Conservation (phyloP, 148 eudicot species). For the Vaccinium macrocarpon region DNA sequence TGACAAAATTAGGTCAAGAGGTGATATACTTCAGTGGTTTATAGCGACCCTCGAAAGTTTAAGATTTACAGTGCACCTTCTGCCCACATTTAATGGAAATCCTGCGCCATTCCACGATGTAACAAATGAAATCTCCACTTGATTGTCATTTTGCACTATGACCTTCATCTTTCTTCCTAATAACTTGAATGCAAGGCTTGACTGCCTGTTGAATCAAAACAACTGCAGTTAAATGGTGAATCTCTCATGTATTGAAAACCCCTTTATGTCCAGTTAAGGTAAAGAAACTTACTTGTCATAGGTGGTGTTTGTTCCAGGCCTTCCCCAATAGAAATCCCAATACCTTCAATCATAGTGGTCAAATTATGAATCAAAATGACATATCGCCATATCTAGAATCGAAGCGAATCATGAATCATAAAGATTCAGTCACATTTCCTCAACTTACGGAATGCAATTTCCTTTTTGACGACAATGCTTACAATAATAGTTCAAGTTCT, state of each 20-base stretch:
- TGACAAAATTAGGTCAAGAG: too few species aligned
- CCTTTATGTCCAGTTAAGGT: background rate
- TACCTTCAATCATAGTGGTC: slow-evolving; percentile 31
- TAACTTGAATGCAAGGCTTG: slow-evolving; percentile 34
- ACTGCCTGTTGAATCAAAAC: background rate
- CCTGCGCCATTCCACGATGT: slow-evolving; percentile 30
- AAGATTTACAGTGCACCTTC: slow-evolving; percentile 30
- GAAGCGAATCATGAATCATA: background rate
- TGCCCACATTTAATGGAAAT: slow-evolving; percentile 52
- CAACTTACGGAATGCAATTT: background rate
- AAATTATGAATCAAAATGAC: background rate
- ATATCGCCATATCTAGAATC: background rate
- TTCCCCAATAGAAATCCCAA: slow-evolving; percentile 42
- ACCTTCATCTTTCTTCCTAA: slow-evolving; percentile 41
- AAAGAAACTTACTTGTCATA: background rate
- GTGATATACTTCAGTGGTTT: too few species aligned
- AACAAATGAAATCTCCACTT: slow-evolving; percentile 61
- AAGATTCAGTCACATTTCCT: background rate
- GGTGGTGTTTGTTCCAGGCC: slow-evolving; percentile 8
- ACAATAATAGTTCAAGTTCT: background rate
- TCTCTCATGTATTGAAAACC: background rate
- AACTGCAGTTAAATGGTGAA: background rate
- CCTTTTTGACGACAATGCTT: background rate
- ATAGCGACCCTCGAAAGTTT: background rate
- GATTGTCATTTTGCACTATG: slow-evolving; percentile 37